phyloP scores from a whole-genome alignment of 768 basidiomycete genomes.

The Filobasidium floriforme region DNA sequence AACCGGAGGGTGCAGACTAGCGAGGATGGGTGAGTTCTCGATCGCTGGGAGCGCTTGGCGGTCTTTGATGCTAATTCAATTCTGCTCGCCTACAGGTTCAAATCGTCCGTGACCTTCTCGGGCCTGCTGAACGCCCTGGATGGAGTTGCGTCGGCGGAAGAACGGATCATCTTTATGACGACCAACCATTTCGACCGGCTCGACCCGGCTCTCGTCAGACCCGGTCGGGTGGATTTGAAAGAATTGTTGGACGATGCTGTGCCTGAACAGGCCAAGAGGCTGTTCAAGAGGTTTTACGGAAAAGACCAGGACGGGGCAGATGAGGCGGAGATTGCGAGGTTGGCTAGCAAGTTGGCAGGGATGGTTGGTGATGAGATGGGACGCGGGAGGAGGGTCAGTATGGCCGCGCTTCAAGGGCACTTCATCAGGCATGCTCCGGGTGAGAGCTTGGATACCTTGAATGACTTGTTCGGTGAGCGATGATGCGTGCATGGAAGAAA shows the following conservation, averaged over 20 bases:
- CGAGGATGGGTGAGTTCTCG: conserved; percentile 67
- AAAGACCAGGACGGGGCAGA: conserved; percentile 39
- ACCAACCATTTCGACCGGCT: conserved; percentile 88
- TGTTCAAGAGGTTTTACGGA: conserved; percentile 81
- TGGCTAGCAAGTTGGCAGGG: conserved; percentile 54
- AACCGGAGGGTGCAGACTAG: conserved; percentile 81
- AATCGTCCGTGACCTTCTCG: conserved; percentile 93
- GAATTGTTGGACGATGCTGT: conserved; percentile 79
- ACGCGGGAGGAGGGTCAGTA: conserved; percentile 63
- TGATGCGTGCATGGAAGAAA: neutral
- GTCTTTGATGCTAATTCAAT: neutral
- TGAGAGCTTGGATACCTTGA: conserved; percentile 31
- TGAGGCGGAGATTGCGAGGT: conserved; percentile 45
- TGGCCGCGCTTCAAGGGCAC: conserved; percentile 91
- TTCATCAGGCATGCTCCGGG: conserved; percentile 67
- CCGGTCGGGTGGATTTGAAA: conserved; percentile 84
- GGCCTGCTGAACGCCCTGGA: conserved; percentile 95
- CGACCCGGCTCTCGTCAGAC: conserved; percentile 89
- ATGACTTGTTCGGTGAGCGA: conserved; percentile 22
- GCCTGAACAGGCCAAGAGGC: conserved; percentile 63
- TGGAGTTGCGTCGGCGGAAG: conserved; percentile 94
- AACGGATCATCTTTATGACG: conserved; percentile 97
- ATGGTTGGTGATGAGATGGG: conserved; percentile 55
- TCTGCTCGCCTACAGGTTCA: conserved; percentile 56
- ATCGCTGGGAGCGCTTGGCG: conserved; percentile 35